Percentiles rank a stretch among this genome's conserved stretches.
These are phyloP conservation scores for Sparassis latifolia DNA, from an alignment of 1,284 basidiomycete species.

Conservation along the genomic window DNA sequence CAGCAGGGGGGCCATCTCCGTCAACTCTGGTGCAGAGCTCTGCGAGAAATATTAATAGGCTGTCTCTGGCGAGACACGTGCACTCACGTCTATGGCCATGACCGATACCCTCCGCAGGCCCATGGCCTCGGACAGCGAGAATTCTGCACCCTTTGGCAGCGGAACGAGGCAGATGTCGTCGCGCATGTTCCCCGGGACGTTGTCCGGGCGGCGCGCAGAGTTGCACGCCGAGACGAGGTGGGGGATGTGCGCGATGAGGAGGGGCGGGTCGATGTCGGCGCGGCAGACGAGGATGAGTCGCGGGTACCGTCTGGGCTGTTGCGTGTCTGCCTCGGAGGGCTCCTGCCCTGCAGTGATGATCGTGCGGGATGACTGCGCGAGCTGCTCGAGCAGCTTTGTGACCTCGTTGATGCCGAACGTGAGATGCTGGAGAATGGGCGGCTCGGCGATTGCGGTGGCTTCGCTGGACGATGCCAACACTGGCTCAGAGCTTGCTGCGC, in stretches of 20 bases:
- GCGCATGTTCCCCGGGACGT: slow-evolving; percentile 8
- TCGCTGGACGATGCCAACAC: not conserved
- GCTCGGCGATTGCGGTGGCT: not conserved
- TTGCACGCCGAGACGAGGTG: slow-evolving; percentile 71
- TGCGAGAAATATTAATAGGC: slow-evolving; percentile 12
- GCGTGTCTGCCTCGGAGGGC: not conserved
- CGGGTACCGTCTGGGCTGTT: slow-evolving; percentile 19
- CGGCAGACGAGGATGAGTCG: slow-evolving; percentile 59
- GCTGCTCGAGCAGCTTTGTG: slow-evolving; percentile 65
- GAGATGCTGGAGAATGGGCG: slow-evolving; percentile 40
- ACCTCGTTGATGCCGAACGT: slow-evolving; percentile 77
- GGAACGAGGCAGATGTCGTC: slow-evolving; percentile 53
- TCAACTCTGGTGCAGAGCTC: slow-evolving; percentile 34
- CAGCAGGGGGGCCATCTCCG: slow-evolving; percentile 34
- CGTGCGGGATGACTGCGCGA: slow-evolving; percentile 36
- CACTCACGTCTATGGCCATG: slow-evolving; percentile 54
- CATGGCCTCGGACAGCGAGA: slow-evolving; percentile 50
- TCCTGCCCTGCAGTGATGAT: slow-evolving; percentile 7
- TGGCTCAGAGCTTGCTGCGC: not conserved
- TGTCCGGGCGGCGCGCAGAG: slow-evolving; percentile 24
- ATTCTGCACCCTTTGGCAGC: slow-evolving; percentile 68
- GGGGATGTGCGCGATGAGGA: slow-evolving; percentile 66
- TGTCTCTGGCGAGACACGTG: not conserved
- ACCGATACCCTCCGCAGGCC: slow-evolving; percentile 69
- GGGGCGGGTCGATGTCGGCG: slow-evolving; percentile 66